Conservation (phyloP, 306 rosid species). For the Heteromeles arbutifolia region DNA sequence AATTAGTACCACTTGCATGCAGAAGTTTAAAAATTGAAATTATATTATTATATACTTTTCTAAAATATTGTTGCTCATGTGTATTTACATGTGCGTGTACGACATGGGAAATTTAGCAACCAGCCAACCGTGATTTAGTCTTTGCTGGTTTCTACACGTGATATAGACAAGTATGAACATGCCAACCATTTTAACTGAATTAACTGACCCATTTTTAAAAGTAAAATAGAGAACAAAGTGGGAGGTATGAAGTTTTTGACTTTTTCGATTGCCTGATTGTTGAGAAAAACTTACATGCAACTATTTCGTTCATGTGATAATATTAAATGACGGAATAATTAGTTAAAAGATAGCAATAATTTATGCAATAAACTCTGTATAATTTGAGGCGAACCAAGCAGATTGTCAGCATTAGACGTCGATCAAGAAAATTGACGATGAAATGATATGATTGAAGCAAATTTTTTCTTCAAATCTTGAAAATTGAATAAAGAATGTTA, state of each 20-base stretch:
- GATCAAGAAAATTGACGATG: not conserved
- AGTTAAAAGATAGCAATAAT: too few relatives aligned
- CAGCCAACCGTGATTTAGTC: slow-evolving; percentile 1
- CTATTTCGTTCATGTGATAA: not conserved
- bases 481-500: not conserved
- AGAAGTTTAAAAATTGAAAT: not conserved
- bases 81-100: not conserved
- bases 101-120: not conserved
- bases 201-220: slow-evolving; percentile 34
- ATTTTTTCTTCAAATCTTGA: not conserved
- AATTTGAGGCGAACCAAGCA: not conserved
- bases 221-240: not conserved
- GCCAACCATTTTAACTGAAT: slow-evolving; percentile 38
- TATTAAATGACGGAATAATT: too few relatives aligned
- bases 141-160: slow-evolving; percentile 20
- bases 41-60: not conserved
- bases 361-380: not conserved
- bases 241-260: not conserved
- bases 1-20: slow-evolving; percentile 17
- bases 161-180: slow-evolving; percentile 19
- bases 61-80: not conserved
- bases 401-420: not conserved
- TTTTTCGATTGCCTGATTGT: not conserved
- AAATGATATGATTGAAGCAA: not conserved
- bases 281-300: not conserved